Base-by-base conservation (phyloP, 148 eudicot genomes). In the Fallopia convolvulus region DNA sequence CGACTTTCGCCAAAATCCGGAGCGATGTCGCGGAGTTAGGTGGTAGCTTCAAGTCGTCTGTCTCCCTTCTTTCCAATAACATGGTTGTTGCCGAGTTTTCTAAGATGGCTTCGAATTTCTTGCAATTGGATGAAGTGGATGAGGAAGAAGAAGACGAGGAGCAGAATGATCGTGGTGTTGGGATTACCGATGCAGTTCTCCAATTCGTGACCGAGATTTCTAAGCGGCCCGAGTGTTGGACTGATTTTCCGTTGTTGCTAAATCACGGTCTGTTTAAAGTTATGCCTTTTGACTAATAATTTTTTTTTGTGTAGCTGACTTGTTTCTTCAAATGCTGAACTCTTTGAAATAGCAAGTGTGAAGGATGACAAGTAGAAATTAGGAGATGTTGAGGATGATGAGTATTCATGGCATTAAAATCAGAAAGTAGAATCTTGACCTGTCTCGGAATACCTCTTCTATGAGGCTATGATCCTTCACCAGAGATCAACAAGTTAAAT, bases 11-110 rank as follows among this genome's bases (percentile, higher is more conserved):
- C 6, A 92, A 92, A 21, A 85, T 90, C 10, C 84, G 82, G 75
- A 87, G 82, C 41, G 97, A 92, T 79, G 82, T 92, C 21, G 94
- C 80, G 48, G 97, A 90, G 82, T 86, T 92, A 72, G 89, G 90
- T 4, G 92, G 87, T 2, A 86, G 81, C 74, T 85, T 91, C 58
- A 91, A 88, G 80, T 81, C 84, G 44, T 83, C 87, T 0, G 83
- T 90, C 3, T 88, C 92, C 17, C 46, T 90, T 8, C 52, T 90
- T 21, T 91, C 95, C 0, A 65, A 79, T 32, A 81, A 78, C 33
- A 85, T 66, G 44, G 83, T 88, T 65, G 88, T 88, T 4, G 77
- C 86, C 13, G 86, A 70, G 46, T 76, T 88, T 72, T 87, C 90
- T 33, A 90, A 85, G 56, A 79, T 92, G 11, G 85, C 92, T 66